These are phyloP conservation scores for Fusarium albosuccineum DNA, from an alignment of 2,329 filamentous ascomycete species.

Conservation along the genomic window DNA sequence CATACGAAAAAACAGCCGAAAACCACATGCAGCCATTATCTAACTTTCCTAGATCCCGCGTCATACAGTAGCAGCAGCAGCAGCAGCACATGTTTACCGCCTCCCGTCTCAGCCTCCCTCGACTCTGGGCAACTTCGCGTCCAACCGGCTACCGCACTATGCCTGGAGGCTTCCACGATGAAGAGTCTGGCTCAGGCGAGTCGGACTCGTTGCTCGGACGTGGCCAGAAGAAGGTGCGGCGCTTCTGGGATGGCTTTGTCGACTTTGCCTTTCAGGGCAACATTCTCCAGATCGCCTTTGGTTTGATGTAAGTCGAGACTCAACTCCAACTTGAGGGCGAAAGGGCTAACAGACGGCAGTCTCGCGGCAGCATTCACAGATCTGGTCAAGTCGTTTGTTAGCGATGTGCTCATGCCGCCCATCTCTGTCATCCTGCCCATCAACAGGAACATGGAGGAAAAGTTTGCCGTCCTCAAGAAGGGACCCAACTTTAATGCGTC, in stretches of 20 bases:
- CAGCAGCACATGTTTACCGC: slow-evolving; percentile 17
- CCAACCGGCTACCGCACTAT: slow-evolving; percentile 41
- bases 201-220: slow-evolving; percentile 59
- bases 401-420: slow-evolving; percentile 76
- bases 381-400: slow-evolving; percentile 78
- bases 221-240: slow-evolving; percentile 61
- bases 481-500: slow-evolving; percentile 67
- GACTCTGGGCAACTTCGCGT: slow-evolving; percentile 27
- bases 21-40: too few species aligned
- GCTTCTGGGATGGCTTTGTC: slow-evolving; percentile 73
- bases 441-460: slow-evolving; percentile 79
- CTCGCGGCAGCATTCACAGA: slow-evolving; percentile 79
- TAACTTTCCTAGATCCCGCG: too few species aligned
- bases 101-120: slow-evolving; percentile 22
- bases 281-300: slow-evolving; percentile 81
- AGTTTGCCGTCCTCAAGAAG: slow-evolving; percentile 74
- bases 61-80: too few species aligned
- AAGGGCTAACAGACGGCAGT: slow-evolving; percentile 53
- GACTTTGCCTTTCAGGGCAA: slow-evolving; percentile 82
- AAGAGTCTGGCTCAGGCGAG: slow-evolving; percentile 52
- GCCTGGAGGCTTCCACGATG: slow-evolving; percentile 48
- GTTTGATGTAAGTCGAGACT: slow-evolving; percentile 71
- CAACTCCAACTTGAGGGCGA: neutral
- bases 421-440: slow-evolving; percentile 77
- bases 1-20: neutral